These are phyloP conservation scores for Fusarium sp. DNA, from an alignment of 2,329 filamentous ascomycete species.

Conservation along the genomic window DNA sequence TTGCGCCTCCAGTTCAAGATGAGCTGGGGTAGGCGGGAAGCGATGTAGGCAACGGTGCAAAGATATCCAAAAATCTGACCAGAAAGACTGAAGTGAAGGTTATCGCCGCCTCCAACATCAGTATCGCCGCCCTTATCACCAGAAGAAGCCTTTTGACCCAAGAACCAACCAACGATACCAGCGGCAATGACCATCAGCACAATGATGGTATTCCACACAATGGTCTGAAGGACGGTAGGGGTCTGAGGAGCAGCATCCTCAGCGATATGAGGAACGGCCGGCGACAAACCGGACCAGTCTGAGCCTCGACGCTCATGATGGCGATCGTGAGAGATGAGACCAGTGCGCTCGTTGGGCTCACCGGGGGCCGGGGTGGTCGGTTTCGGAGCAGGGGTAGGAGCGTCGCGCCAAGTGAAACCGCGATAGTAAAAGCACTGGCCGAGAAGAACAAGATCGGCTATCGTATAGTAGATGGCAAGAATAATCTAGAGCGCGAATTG, in stretches of 20 bases:
- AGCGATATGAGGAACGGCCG: conserved; percentile 82
- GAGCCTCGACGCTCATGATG: conserved; percentile 65
- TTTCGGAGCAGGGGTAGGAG: conserved; percentile 62
- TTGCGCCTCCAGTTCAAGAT: conserved; percentile 93
- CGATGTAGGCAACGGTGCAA: conserved; percentile 90
- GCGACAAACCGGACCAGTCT: conserved; percentile 78
- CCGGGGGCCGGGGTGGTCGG: conserved; percentile 52
- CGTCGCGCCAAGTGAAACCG: conserved; percentile 79
- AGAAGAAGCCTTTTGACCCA: conserved; percentile 63
- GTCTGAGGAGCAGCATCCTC: conserved; percentile 62
- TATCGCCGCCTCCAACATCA: conserved; percentile 59
- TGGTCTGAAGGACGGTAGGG: conserved; percentile 68
- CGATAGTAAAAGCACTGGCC: conserved; percentile 96
- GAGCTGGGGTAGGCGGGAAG: conserved; percentile 90
- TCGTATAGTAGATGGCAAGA: conserved; percentile 92
- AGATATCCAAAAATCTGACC: conserved; percentile 96
- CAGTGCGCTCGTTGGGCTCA: conserved; percentile 68
- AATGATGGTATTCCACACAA: conserved; percentile 81
- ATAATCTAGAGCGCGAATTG: conserved; percentile 71
- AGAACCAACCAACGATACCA: conserved; percentile 88
- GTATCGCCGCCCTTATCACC: conserved; percentile 60
- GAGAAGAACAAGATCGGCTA: conserved; percentile 90
- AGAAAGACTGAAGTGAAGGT: conserved; percentile 78
- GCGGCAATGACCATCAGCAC: conserved; percentile 87
- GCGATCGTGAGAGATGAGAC: conserved; percentile 36